Percentiles rank a stretch among this genome's conserved stretches.
phyloP scores from a whole-genome alignment of 2,329 filamentous ascomycete species.

The Colletotrichum euphorbiae region DNA sequence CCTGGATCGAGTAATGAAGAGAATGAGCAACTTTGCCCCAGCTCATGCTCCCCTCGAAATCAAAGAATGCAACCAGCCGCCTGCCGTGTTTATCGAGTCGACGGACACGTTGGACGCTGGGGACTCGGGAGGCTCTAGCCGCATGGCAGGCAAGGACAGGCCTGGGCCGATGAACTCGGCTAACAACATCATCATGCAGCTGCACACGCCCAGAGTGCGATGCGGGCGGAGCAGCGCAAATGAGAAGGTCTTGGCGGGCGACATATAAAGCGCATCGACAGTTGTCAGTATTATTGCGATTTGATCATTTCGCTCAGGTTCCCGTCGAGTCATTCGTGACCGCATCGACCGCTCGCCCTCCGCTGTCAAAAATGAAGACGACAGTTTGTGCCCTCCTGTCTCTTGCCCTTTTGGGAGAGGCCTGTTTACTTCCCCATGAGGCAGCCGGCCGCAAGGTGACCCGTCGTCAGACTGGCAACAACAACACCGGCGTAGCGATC shows the following conservation, averaged over 20 bases:
- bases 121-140: neutral
- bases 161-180: neutral
- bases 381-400: slow-evolving; percentile 38
- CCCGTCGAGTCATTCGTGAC: neutral
- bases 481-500: slow-evolving; percentile 49
- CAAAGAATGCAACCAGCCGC: neutral
- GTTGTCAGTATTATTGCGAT: neutral
- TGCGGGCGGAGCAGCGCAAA: slow-evolving; percentile 1
- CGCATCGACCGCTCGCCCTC: neutral
- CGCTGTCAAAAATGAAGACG: slow-evolving; percentile 47
- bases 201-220: neutral
- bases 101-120: neutral
- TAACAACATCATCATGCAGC: slow-evolving; percentile 29
- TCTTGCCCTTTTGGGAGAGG: slow-evolving; percentile 43
- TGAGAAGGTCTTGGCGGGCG: slow-evolving; percentile 10
- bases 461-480: slow-evolving; percentile 35
- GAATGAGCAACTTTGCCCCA: no score
- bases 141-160: neutral
- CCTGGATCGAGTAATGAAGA: no score
- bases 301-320: neutral
- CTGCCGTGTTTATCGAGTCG: neutral
- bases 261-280: slow-evolving; percentile 1
- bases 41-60: no score
- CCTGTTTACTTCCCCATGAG: slow-evolving; percentile 55
- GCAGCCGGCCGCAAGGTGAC: slow-evolving; percentile 41